These are phyloP conservation scores for Dittrichia graveolens DNA, from an alignment of 129 eudicot genomes.

Conservation along the genomic window DNA sequence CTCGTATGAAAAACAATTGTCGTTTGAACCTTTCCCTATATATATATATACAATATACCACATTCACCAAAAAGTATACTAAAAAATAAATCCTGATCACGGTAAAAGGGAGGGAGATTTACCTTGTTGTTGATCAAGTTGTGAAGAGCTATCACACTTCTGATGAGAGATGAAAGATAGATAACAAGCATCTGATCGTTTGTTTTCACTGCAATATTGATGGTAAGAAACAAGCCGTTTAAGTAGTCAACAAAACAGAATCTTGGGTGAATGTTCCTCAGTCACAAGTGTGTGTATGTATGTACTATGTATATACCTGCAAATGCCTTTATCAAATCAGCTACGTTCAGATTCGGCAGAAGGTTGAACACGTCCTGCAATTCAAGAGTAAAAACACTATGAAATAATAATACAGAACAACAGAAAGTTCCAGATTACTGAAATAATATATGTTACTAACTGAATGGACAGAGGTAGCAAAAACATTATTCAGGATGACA, in stretches of 20 bases:
- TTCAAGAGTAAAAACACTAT: not conserved
- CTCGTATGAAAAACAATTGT: too few relatives aligned
- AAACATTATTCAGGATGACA: not conserved
- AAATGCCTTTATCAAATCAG: slow-evolving; percentile 86
- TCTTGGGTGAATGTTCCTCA: too few relatives aligned
- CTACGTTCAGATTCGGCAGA: slow-evolving; percentile 86
- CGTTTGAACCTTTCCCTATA: too few relatives aligned
- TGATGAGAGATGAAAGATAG: slow-evolving; percentile 86
- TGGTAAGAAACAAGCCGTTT: not conserved
- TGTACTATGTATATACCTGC: slow-evolving; percentile 53
- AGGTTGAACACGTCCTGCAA: slow-evolving; percentile 94
- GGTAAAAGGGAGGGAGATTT: not conserved
- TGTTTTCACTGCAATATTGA: slow-evolving; percentile 73
- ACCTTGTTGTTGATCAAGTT: slow-evolving; percentile 97
- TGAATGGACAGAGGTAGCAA: not conserved
- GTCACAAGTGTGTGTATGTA: too few relatives aligned
- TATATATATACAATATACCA: too few relatives aligned
- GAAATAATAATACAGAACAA: not conserved
- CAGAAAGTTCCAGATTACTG: too few relatives aligned
- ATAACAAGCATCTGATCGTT: slow-evolving; percentile 98
- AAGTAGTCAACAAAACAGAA: slow-evolving; percentile 11
- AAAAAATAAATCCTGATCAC: not conserved
- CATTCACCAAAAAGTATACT: too few relatives aligned
- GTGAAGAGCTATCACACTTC: slow-evolving; percentile 97
- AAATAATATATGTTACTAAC: not conserved